phyloP scores from a whole-genome alignment of 2,329 filamentous ascomycete species.

The Bisporella sp. region DNA sequence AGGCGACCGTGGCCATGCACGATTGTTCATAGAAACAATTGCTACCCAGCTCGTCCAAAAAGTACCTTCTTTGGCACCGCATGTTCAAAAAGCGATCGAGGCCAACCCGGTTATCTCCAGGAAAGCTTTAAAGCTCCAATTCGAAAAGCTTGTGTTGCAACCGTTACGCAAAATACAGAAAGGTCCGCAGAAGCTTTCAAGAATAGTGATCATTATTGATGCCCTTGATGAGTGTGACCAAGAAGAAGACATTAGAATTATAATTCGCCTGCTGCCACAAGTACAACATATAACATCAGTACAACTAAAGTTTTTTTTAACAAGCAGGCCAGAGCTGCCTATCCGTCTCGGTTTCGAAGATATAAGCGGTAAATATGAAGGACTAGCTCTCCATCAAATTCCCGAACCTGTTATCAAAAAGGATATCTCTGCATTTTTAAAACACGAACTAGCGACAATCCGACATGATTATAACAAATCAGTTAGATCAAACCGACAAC shows the following conservation, averaged over 20 bases:
- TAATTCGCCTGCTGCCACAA: slow-evolving; percentile 18
- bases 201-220: slow-evolving; percentile 20
- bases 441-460: slow-evolving; percentile 8
- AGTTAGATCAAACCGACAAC: neutral
- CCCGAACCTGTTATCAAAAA: slow-evolving; percentile 6
- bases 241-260: slow-evolving; percentile 13
- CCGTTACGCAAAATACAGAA: slow-evolving; percentile 16
- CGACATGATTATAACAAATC: slow-evolving; percentile 5
- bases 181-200: slow-evolving; percentile 1
- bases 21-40: slow-evolving; percentile 27
- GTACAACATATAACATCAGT: slow-evolving; percentile 3
- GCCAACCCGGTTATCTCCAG: slow-evolving; percentile 22
- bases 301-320: slow-evolving; percentile 22
- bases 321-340: slow-evolving; percentile 24
- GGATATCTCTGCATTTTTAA: slow-evolving; percentile 11
- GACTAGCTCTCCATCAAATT: slow-evolving; percentile 8
- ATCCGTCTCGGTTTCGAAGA: slow-evolving; percentile 14
- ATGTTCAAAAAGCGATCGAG: slow-evolving; percentile 27
- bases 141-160: slow-evolving; percentile 32
- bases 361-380: slow-evolving; percentile 3
- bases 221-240: slow-evolving; percentile 26
- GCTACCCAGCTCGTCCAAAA: slow-evolving; percentile 16
- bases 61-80: slow-evolving; percentile 22
- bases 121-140: slow-evolving; percentile 30
- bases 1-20: slow-evolving; percentile 21